phyloP scores from a whole-genome alignment of 2,329 filamentous ascomycete species.

The Dothideomycetes sp. region DNA sequence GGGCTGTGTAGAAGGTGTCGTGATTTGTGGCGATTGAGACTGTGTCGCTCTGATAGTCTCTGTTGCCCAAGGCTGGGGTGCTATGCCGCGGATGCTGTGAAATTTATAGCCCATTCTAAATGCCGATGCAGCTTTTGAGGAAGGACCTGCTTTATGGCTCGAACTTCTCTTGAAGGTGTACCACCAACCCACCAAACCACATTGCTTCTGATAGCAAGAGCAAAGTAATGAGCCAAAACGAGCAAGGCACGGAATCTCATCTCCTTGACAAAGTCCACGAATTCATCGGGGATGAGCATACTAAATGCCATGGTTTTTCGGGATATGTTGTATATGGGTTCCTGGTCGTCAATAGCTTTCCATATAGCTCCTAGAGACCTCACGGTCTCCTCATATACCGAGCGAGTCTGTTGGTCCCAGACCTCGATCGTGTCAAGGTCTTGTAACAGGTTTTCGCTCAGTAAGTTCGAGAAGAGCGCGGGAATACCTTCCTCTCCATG shows the following conservation, averaged over 20 bases:
- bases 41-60: too few species aligned
- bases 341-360: slow-evolving; percentile 19
- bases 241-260: slow-evolving; percentile 26
- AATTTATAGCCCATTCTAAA: too few species aligned
- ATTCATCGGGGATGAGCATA: slow-evolving; percentile 24
- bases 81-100: too few species aligned
- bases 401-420: slow-evolving; percentile 17
- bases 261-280: slow-evolving; percentile 25
- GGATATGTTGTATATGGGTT: slow-evolving; percentile 20
- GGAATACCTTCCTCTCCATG: slow-evolving; percentile 5
- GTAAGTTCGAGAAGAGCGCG: slow-evolving; percentile 19
- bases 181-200: slow-evolving; percentile 24
- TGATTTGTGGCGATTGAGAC: too few species aligned
- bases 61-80: too few species aligned
- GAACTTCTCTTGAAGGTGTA: slow-evolving; percentile 22
- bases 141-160: too few species aligned
- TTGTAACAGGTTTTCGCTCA: slow-evolving; percentile 8
- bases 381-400: slow-evolving; percentile 22
- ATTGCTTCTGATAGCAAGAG: slow-evolving; percentile 22
- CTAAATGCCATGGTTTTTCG: slow-evolving; percentile 27
- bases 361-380: slow-evolving; percentile 24
- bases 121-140: too few species aligned
- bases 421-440: slow-evolving; percentile 2
- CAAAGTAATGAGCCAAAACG: slow-evolving; percentile 28
- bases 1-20: too few species aligned